Evolutionary conservation across 805 yeast species (phyloP), one percentile per base, ranked within the genome.

Genomic region (Ogataea parapolymorpha): DNA sequence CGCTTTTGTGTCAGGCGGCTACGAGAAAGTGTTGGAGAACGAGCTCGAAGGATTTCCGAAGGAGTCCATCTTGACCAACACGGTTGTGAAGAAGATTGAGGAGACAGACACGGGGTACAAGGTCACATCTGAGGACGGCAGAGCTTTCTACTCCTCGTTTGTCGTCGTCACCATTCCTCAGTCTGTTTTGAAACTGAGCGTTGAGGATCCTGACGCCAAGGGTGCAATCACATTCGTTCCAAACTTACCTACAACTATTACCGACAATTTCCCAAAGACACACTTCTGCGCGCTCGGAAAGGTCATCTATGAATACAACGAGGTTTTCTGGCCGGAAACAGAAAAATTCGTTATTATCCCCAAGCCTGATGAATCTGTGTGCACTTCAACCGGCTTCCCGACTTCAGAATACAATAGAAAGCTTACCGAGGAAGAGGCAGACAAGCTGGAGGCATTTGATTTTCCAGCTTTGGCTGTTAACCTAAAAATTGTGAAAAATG

Each of bases 121-220:
- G 10, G 42, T 57, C 17, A 26, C 40, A 4, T 56, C 59, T 6
- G 40, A 35, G 1, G 44, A 36, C 15, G 61, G 60, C 2, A 20
- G 32, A 2, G n/a, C 12, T 1, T 56, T 37, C 41, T 45, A 34
- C 1, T 41, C 56, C 5, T 63, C 68, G 32, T 71, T 67, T 53
- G 50, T 70, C 26, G 56, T 76, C n/a, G 74, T 74, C 5, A 68
- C 79, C 2, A 70, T 75, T 6, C 81, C 81, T 2, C 70, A 66
- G 39, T 68, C 76, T 25, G 62, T 75, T 5, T 59, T 76, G 34
- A 63, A 66, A 29, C 54, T 71, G 29, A 58, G 62, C 1, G 42
- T 48, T 1, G 44, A 51, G 4, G 53, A 57, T 10, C 51, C 54
- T 9, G 25, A 29, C 3, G 54, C 55, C 14, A 44, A 35, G 32